Evolutionary conservation across 2,329 filamentous ascomycete species (phyloP).

Genomic region (Neonectria punicea): DNA sequence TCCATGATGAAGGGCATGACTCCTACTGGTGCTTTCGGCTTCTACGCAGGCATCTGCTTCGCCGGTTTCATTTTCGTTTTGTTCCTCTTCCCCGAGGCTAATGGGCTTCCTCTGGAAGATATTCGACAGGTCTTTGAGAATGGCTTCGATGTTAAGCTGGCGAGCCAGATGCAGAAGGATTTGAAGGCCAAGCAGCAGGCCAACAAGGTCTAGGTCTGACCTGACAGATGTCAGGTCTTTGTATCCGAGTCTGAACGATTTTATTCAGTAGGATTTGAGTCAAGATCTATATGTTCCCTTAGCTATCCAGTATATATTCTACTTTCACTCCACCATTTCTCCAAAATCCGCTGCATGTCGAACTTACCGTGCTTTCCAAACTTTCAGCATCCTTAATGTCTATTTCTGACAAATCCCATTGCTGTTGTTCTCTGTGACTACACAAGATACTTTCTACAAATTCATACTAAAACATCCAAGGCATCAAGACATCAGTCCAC

Average conservation of each 20-base stretch:
- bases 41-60: slow-evolving; percentile 60
- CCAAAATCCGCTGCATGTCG: too few relatives aligned
- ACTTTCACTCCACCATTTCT: neutral
- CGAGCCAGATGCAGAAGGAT: slow-evolving; percentile 49
- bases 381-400: too few relatives aligned
- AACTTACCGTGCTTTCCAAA: too few relatives aligned
- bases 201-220: neutral
- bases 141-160: slow-evolving; percentile 55
- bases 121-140: slow-evolving; percentile 59
- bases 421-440: too few relatives aligned
- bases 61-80: slow-evolving; percentile 53
- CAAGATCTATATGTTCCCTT: neutral
- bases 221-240: neutral
- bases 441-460: too few relatives aligned
- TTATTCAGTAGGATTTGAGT: neutral
- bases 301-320: neutral
- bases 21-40: slow-evolving; percentile 59
- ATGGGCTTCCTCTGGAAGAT: slow-evolving; percentile 63
- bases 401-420: too few relatives aligned
- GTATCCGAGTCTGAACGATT: neutral
- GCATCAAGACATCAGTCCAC: neutral
- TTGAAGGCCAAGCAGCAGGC: slow-evolving; percentile 20
- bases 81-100: slow-evolving; percentile 62
- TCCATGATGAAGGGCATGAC: slow-evolving; percentile 58
- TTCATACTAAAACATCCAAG: neutral